Percentiles rank a stretch among this genome's conserved stretches.
Evolutionary conservation across 129 eudicot genomes (phyloP).

Genomic region (sunflower (Helianthus annuus)): DNA sequence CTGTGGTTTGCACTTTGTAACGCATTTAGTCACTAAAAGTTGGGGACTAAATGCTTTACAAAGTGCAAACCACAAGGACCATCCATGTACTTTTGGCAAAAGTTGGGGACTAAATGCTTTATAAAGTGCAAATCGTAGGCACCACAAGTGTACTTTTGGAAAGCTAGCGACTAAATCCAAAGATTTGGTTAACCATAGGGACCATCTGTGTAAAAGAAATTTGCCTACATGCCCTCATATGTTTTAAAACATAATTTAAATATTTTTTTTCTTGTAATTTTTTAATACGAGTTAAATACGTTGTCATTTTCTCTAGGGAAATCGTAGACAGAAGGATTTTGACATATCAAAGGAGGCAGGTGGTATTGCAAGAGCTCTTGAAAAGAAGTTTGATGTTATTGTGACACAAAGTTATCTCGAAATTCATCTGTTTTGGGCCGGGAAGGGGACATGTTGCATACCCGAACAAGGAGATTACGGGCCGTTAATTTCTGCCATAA

Average conservation of each 20-base stretch:
- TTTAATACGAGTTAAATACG: too few relatives aligned
- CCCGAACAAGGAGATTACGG: conserved; percentile 57
- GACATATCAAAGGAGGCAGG: conserved; percentile 56
- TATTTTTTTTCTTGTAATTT: background rate
- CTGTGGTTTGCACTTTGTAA: too few relatives aligned
- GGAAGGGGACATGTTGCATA: conserved; percentile 64
- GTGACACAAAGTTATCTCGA: conserved; percentile 49
- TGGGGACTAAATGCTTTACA: too few relatives aligned
- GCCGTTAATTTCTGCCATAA: conserved; percentile 52
- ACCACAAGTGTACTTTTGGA: too few relatives aligned
- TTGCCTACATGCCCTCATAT: background rate
- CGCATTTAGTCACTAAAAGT: too few relatives aligned
- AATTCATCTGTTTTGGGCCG: conserved; percentile 65
- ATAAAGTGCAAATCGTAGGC: too few relatives aligned
- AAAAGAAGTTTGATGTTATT: conserved; percentile 22
- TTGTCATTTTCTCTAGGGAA: conserved; percentile 35
- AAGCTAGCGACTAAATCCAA: too few relatives aligned
- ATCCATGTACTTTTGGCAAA: too few relatives aligned
- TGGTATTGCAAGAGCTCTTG: conserved; percentile 42
- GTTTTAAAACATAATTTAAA: background rate
- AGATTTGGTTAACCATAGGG: too few relatives aligned
- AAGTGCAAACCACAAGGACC: too few relatives aligned
- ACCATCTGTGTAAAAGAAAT: too few relatives aligned
- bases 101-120: too few relatives aligned
- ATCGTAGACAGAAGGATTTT: conserved; percentile 45